phyloP scores from a whole-genome alignment of 2,329 filamentous ascomycete species.

The Pyrenochaeta sp. region DNA sequence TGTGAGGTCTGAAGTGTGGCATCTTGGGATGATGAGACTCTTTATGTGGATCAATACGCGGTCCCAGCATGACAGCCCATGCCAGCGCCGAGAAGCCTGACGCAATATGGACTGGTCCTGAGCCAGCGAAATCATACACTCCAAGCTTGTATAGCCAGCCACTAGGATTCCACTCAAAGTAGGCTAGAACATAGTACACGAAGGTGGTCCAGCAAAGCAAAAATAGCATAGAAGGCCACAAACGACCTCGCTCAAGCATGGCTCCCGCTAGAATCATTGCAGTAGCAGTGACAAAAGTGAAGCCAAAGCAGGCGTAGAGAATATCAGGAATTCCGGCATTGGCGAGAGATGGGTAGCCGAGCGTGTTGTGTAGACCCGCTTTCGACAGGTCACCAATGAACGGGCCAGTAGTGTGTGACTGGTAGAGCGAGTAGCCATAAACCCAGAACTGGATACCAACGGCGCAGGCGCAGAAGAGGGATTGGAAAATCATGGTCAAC shows the following conservation, averaged over 20 bases:
- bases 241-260: slow-evolving; percentile 43
- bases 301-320: slow-evolving; percentile 45
- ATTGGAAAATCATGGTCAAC: slow-evolving; percentile 59
- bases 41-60: slow-evolving; percentile 68
- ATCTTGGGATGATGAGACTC: slow-evolving; percentile 55
- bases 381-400: slow-evolving; percentile 44
- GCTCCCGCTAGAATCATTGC: slow-evolving; percentile 46
- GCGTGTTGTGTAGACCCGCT: slow-evolving; percentile 40
- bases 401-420: slow-evolving; percentile 38
- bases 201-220: slow-evolving; percentile 48
- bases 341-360: slow-evolving; percentile 41
- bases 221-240: slow-evolving; percentile 44
- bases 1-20: slow-evolving; percentile 74
- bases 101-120: slow-evolving; percentile 78
- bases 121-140: slow-evolving; percentile 77
- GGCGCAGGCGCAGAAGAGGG: slow-evolving; percentile 57
- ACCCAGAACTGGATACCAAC: slow-evolving; percentile 60
- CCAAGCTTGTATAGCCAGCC: slow-evolving; percentile 76
- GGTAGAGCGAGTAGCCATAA: slow-evolving; percentile 57
- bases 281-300: slow-evolving; percentile 44
- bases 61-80: slow-evolving; percentile 77
- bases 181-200: slow-evolving; percentile 64
- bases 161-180: slow-evolving; percentile 79
- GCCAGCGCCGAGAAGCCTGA: slow-evolving; percentile 76
- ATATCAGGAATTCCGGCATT: slow-evolving; percentile 46